phyloP scores from a whole-genome alignment of 495 filamentous ascomycete genomes.

The Hypoxylon intermedium region DNA sequence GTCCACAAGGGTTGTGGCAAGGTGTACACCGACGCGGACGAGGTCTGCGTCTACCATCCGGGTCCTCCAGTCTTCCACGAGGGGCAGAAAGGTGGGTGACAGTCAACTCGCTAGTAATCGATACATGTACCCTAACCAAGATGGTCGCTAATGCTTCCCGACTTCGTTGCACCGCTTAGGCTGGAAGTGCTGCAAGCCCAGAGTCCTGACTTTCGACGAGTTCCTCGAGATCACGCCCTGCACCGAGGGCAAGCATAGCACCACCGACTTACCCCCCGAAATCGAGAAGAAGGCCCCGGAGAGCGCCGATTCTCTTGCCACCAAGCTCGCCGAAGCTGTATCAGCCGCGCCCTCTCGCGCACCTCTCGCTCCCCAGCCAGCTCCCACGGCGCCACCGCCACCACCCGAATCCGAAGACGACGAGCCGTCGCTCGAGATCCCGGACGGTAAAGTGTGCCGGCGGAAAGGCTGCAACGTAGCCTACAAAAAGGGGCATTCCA shows the following conservation, averaged over 20 bases:
- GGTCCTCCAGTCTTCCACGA: slow-evolving; percentile 96
- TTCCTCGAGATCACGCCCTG: slow-evolving; percentile 94
- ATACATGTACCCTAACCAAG: slow-evolving; percentile 6
- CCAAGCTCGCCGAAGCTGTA: slow-evolving; percentile 46
- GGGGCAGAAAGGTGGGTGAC: slow-evolving; percentile 88
- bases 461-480: slow-evolving; percentile 72
- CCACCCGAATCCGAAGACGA: slow-evolving; percentile 86
- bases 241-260: slow-evolving; percentile 92
- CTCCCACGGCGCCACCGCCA: slow-evolving; percentile 67
- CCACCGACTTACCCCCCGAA: slow-evolving; percentile 69
- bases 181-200: slow-evolving; percentile 99
- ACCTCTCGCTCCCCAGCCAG: slow-evolving; percentile 60
- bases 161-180: no score
- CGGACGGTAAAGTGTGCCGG: slow-evolving; percentile 75
- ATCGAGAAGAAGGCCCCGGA: slow-evolving; percentile 58
- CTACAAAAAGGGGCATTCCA: slow-evolving; percentile 64
- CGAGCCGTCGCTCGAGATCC: slow-evolving; percentile 73
- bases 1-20: slow-evolving; percentile 97
- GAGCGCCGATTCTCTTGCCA: slow-evolving; percentile 36
- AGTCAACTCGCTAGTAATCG: slow-evolving; percentile 1
- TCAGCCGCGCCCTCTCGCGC: slow-evolving; percentile 56
- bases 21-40: slow-evolving; percentile 79
- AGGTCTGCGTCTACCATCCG: slow-evolving; percentile 90
- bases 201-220: slow-evolving; percentile 98
- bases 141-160: not conserved